Conservation (phyloP, 208 protist genomes). For the Porcisia hertigi region DNA sequence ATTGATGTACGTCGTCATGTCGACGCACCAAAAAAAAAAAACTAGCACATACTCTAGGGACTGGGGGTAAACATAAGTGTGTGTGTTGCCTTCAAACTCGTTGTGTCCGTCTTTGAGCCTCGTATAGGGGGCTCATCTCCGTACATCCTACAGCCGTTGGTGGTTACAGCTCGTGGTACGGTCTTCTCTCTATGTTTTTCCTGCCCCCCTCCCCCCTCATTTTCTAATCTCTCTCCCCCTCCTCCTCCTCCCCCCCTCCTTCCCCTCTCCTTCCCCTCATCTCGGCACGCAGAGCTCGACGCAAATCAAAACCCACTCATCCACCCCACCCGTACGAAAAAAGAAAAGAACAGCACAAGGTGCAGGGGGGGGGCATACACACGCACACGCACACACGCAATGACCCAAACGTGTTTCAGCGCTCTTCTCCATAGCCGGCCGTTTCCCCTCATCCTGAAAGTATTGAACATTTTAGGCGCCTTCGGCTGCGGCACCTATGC, state of each 20-base stretch:
- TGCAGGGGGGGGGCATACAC: neutral
- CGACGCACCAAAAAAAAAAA: neutral
- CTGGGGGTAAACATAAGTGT: neutral
- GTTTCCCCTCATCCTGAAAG: constrained; percentile 37
- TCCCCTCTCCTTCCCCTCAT: too few relatives aligned
- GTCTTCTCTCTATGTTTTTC: neutral
- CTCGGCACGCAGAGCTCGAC: too few relatives aligned
- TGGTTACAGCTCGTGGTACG: too few relatives aligned
- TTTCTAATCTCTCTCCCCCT: neutral
- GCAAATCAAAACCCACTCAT: too few relatives aligned
- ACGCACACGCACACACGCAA: neutral
- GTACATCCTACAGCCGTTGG: too few relatives aligned
- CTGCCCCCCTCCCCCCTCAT: neutral
- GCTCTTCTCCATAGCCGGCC: constrained; percentile 30
- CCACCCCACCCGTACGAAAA: too few relatives aligned
- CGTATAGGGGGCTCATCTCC: neutral
- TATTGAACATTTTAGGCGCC: constrained; percentile 52
- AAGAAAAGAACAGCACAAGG: too few relatives aligned
- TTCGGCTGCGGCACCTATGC: constrained; percentile 60
- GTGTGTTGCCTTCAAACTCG: neutral
- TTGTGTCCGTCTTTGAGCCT: neutral
- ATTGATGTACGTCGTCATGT: neutral
- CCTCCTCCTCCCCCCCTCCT: neutral
- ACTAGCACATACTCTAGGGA: neutral
- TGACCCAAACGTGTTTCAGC: constrained; percentile 14